Evolutionary conservation across 2,329 filamentous ascomycete genomes (phyloP), one percentile per base, ranked within the genome.

Genomic region (Epichloe typhina): DNA sequence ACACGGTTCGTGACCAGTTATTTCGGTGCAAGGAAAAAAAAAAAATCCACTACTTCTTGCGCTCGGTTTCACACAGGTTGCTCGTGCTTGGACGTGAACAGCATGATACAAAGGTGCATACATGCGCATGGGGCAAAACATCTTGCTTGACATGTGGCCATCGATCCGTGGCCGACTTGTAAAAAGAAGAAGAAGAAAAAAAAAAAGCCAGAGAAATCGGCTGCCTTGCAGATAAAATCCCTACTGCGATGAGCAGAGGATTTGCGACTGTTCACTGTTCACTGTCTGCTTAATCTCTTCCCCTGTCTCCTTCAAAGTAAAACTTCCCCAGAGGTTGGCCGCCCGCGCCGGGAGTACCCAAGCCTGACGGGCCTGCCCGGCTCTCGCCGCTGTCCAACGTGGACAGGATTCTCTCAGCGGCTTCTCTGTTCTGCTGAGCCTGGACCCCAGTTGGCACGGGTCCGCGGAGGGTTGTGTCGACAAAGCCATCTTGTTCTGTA

Each of bases 381-480:
- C 62, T 66, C 54, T 78, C 74, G 9, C 71, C 73, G 26, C 71
- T 70, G 50, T 79, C 76, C 52, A 83, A 67, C 31, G 74, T 72
- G 52, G 77, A 74, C 53, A 86, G 65, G 52, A 84, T 81, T 52
- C 79, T 72, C 66, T 86, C 83, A 5, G 83, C 80, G 15, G 80
- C 71, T 55, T 86, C 80, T 37, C 69, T 69, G 37, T 43, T 57
- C 54, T 41, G 59, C 50, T 54, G 64, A 56, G 54, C 36, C 36
- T n/a, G 31, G 4, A 4, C 60, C 51, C 51, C 59, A 11, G 67
- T 67, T 17, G 77, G 70, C 1, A 80, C 69, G 1, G 80, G 79
- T 0, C 78, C 75, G 21, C 75, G 69, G 47, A 76, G 75, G 1
- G 82, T 83, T 2, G 81, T 85, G 64, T 86, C 83, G 23, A 85